These are phyloP conservation scores for Coleophoma cylindrospora DNA, from an alignment of 2,329 filamentous ascomycete genomes.

Conservation along the genomic window DNA sequence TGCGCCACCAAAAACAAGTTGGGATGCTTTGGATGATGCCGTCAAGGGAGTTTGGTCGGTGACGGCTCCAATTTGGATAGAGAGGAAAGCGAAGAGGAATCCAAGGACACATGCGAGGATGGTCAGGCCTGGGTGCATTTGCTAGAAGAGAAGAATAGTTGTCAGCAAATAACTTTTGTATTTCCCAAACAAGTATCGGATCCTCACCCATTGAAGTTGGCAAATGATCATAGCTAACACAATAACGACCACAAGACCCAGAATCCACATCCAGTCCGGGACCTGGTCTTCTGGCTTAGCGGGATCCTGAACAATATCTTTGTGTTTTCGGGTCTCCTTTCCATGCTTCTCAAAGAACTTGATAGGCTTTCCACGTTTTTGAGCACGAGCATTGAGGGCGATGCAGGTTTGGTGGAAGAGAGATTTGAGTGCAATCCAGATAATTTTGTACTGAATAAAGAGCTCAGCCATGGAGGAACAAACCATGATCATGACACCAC, in stretches of 20 bases:
- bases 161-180: neutral
- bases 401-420: slow-evolving; percentile 39
- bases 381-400: slow-evolving; percentile 33
- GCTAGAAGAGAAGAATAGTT: neutral
- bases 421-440: slow-evolving; percentile 41
- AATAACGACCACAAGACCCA: slow-evolving; percentile 42
- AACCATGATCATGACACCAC: slow-evolving; percentile 32
- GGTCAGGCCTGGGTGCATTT: slow-evolving; percentile 49
- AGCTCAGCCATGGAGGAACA: slow-evolving; percentile 42
- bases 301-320: slow-evolving; percentile 43
- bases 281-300: slow-evolving; percentile 41
- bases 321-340: slow-evolving; percentile 24
- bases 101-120: slow-evolving; percentile 50
- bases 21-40: slow-evolving; percentile 62
- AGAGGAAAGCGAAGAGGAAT: slow-evolving; percentile 57
- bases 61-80: slow-evolving; percentile 55
- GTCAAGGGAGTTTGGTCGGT: slow-evolving; percentile 61
- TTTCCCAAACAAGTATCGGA: neutral
- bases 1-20: slow-evolving; percentile 62
- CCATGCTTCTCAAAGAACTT: slow-evolving; percentile 37
- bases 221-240: slow-evolving; percentile 45
- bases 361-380: slow-evolving; percentile 36
- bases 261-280: slow-evolving; percentile 46
- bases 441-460: slow-evolving; percentile 35
- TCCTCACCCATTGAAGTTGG: slow-evolving; percentile 37